Percentiles rank a stretch among this genome's conserved stretches.
Conservation (phyloP, 2,329 filamentous ascomycete genomes). For the Epichloe gansuensis region DNA sequence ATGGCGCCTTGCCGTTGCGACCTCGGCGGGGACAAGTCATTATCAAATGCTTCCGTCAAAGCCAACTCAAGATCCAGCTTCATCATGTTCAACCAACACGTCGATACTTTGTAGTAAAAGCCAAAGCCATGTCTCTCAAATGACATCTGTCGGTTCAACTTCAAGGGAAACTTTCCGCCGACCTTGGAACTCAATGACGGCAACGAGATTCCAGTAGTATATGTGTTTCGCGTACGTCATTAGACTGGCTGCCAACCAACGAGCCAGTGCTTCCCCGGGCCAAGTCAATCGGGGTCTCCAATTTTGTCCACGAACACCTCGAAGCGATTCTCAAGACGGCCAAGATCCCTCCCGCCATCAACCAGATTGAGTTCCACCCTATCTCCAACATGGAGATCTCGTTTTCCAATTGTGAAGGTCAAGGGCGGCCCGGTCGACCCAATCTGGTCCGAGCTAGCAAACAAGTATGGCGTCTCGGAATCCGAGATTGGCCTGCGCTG, state of each 20-base stretch:
- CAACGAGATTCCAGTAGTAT: slow-evolving; percentile 56
- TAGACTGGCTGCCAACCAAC: neutral
- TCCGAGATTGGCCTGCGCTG: slow-evolving; percentile 48
- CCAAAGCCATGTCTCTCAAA: slow-evolving; percentile 11
- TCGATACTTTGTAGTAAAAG: neutral
- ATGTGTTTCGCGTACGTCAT: slow-evolving; percentile 6
- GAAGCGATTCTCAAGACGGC: slow-evolving; percentile 46
- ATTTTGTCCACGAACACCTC: slow-evolving; percentile 49
- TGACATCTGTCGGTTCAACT: slow-evolving; percentile 29
- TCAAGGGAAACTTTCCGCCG: slow-evolving; percentile 36
- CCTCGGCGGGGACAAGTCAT: too few species aligned
- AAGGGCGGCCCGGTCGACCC: slow-evolving; percentile 40
- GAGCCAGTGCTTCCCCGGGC: slow-evolving; percentile 44
- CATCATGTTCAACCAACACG: neutral
- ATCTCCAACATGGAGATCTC: slow-evolving; percentile 53
- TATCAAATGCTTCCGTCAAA: too few species aligned
- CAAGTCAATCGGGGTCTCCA: slow-evolving; percentile 65
- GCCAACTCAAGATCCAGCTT: neutral
- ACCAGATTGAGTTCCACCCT: slow-evolving; percentile 75
- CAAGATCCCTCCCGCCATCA: slow-evolving; percentile 52
- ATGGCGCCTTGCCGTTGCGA: too few species aligned
- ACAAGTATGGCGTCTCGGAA: slow-evolving; percentile 45
- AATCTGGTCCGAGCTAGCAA: slow-evolving; percentile 36
- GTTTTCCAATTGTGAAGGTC: slow-evolving; percentile 35
- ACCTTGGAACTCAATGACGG: slow-evolving; percentile 62